Conservation (phyloP, 2,329 filamentous ascomycete species). For the Thielaviopsis ethacetica region DNA sequence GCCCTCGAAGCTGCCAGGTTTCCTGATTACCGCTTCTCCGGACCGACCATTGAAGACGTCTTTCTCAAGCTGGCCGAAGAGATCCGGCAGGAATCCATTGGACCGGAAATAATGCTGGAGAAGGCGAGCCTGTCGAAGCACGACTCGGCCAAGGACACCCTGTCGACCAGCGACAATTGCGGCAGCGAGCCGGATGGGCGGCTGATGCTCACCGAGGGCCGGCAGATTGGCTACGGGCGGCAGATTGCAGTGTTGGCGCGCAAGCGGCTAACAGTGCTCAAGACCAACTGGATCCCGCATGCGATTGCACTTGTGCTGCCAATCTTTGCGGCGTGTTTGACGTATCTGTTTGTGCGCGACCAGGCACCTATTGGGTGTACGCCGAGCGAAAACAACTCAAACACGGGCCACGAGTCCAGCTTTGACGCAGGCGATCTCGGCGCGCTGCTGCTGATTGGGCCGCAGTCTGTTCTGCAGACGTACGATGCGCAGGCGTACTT, state of each 20-base stretch:
- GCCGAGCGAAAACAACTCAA: conserved; percentile 20
- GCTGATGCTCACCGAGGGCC: conserved; percentile 49
- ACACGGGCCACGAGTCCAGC: conserved; percentile 19
- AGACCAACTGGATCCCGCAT: conserved; percentile 64
- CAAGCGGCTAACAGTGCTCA: conserved; percentile 64
- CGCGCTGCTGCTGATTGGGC: conserved; percentile 3
- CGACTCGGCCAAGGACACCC: conserved; percentile 11
- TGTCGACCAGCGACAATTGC: background rate
- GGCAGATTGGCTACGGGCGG: conserved; percentile 47
- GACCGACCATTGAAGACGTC: conserved; percentile 83
- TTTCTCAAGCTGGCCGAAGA: conserved; percentile 79
- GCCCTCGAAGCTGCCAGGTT: conserved; percentile 50
- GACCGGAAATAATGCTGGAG: conserved; percentile 24
- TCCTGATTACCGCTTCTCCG: conserved; percentile 67
- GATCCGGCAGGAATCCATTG: conserved; percentile 26
- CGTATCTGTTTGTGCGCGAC: conserved; percentile 55
- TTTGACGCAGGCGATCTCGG: conserved; percentile 22
- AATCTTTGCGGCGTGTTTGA: conserved; percentile 61
- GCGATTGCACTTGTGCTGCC: conserved; percentile 60
- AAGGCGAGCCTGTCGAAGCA: conserved; percentile 15
- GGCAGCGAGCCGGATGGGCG: conserved; percentile 17
- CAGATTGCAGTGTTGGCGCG: conserved; percentile 61
- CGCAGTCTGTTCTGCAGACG: background rate
- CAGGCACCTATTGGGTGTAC: conserved; percentile 22
- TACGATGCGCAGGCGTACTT: conserved; percentile 4